Conservation (phyloP, 1,284 basidiomycete species). For the Malassezia yamatoensis region DNA sequence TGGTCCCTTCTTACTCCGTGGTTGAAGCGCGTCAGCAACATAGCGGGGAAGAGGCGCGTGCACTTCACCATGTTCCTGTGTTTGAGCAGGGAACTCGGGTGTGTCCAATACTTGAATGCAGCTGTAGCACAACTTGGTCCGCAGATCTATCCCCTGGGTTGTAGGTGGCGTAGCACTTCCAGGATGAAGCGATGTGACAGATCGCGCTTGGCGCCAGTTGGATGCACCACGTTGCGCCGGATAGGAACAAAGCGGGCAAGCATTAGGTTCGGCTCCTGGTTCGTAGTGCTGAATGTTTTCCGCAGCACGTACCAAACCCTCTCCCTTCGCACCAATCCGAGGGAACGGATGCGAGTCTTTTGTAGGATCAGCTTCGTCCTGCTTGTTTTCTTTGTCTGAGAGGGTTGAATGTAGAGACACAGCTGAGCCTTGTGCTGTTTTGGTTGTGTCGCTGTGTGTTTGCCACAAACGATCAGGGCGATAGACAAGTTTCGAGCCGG, state of each 20-base stretch:
- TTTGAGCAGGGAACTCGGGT: neutral
- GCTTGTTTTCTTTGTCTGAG: neutral
- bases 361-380: conserved; percentile 3
- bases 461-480: conserved; percentile 10
- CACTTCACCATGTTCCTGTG: neutral
- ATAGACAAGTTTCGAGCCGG: conserved; percentile 39
- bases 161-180: neutral
- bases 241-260: conserved; percentile 36
- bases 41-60: conserved; percentile 5
- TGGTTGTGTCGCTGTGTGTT: neutral
- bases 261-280: conserved; percentile 2
- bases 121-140: conserved; percentile 20
- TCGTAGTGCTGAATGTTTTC: conserved; percentile 16
- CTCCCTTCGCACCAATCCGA: conserved; percentile 27
- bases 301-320: conserved; percentile 23
- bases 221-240: conserved; percentile 26
- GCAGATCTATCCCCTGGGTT: neutral
- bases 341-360: conserved; percentile 6
- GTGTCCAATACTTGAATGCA: conserved; percentile 22
- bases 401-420: neutral
- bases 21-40: neutral
- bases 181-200: conserved; percentile 18
- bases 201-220: conserved; percentile 34
- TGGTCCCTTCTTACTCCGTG: neutral
- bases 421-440: neutral